Conservation (phyloP, 2,329 filamentous ascomycete species). For the Apiospora phragmitis region DNA sequence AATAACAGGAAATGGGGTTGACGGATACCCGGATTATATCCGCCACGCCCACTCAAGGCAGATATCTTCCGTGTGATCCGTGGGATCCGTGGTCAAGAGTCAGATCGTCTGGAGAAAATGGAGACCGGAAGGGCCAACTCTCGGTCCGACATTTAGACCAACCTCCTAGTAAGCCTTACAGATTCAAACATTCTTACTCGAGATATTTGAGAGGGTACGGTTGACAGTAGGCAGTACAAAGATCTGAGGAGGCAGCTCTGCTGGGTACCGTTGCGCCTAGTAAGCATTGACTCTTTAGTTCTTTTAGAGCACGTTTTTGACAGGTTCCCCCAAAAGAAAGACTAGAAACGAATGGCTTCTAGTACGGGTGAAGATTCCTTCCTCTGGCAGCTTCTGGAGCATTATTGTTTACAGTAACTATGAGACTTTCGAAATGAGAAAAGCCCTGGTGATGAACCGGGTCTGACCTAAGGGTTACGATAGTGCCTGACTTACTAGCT, state of each 20-base stretch:
- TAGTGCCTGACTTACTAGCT: background rate
- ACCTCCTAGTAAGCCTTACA: background rate
- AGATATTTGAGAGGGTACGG: too few relatives aligned
- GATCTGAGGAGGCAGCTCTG: background rate
- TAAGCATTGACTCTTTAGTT: background rate
- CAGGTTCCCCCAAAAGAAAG: background rate
- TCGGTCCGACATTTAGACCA: background rate
- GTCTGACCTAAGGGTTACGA: background rate
- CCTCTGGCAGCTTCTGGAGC: background rate
- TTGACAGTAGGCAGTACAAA: too few relatives aligned
- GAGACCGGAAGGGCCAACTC: background rate
- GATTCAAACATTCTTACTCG: background rate
- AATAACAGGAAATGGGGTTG: background rate
- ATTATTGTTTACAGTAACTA: too few relatives aligned
- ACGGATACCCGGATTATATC: background rate
- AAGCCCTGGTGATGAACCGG: background rate
- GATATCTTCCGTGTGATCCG: background rate
- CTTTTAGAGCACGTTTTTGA: background rate
- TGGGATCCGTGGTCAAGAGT: background rate
- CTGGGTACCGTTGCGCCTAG: background rate
- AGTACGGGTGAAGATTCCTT: background rate
- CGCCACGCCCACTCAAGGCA: background rate
- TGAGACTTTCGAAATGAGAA: background rate
- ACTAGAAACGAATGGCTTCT: background rate
- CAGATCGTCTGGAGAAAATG: background rate